A percentile compares a stretch with the other conserved stretches of the same genome.
These are phyloP conservation scores for Sordaria brevicollis DNA, from an alignment of 495 filamentous ascomycete genomes.

Conservation along the genomic window DNA sequence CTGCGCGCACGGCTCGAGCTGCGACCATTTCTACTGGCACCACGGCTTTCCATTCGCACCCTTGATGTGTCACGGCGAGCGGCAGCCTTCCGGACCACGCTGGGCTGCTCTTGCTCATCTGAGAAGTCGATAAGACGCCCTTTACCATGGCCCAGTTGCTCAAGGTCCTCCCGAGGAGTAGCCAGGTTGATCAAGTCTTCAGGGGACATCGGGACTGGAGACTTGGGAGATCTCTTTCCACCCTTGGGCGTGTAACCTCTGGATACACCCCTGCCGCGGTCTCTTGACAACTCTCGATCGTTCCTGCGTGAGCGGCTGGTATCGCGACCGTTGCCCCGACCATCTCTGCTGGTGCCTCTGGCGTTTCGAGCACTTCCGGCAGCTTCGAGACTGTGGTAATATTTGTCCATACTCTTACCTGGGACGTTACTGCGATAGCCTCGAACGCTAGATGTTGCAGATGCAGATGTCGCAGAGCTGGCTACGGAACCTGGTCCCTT, in stretches of 20 bases:
- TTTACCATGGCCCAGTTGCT: slow-evolving; percentile 1
- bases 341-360: slow-evolving; percentile 49
- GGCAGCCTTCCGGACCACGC: slow-evolving; percentile 31
- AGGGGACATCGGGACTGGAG: slow-evolving; percentile 84
- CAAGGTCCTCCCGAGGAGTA: slow-evolving; percentile 24
- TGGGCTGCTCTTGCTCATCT: slow-evolving; percentile 25
- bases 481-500: slow-evolving; percentile 36
- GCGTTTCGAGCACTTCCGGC: slow-evolving; percentile 50
- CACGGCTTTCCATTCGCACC: slow-evolving; percentile 28
- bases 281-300: slow-evolving; percentile 53
- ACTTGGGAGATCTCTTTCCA: slow-evolving; percentile 80
- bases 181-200: slow-evolving; percentile 60
- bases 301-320: slow-evolving; percentile 42
- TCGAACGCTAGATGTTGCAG: slow-evolving; percentile 24
- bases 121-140: slow-evolving; percentile 10
- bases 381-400: slow-evolving; percentile 77
- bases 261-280: slow-evolving; percentile 52
- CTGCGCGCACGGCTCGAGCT: slow-evolving; percentile 25
- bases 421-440: slow-evolving; percentile 29
- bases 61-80: slow-evolving; percentile 24
- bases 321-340: slow-evolving; percentile 37
- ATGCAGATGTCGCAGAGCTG: slow-evolving; percentile 33
- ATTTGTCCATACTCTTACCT: slow-evolving; percentile 65
- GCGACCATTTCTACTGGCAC: slow-evolving; percentile 31
- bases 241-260: slow-evolving; percentile 61